Evolutionary conservation across 2,329 filamentous ascomycete species (phyloP).

Genomic region (Ilyonectria sp.): DNA sequence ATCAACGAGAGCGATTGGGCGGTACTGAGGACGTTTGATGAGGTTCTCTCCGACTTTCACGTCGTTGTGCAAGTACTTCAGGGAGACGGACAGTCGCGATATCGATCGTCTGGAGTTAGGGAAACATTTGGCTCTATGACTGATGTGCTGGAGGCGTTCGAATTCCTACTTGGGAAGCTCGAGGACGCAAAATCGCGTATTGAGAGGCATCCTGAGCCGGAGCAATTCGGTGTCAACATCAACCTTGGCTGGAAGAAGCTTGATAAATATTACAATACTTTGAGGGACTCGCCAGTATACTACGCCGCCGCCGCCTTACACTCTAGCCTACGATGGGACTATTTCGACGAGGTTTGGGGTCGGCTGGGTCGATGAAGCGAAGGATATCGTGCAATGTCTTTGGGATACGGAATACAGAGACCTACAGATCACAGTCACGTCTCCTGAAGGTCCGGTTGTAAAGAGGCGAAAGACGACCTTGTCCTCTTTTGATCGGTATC

Average conservation of each 20-base stretch:
- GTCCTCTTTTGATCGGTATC: constrained; percentile 5
- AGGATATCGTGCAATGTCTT: too few relatives aligned
- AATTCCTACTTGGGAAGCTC: constrained; percentile 24
- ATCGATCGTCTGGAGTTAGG: constrained; percentile 13
- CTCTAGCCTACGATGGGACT: constrained; percentile 25
- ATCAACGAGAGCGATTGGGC: constrained; percentile 27
- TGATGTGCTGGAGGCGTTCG: constrained; percentile 12
- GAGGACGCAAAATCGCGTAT: constrained; percentile 19
- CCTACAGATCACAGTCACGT: too few relatives aligned
- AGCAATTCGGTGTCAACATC: constrained; percentile 29
- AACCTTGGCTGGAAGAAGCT: constrained; percentile 26
- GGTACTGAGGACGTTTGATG: constrained; percentile 20
- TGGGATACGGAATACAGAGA: too few relatives aligned
- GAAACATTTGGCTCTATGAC: too few relatives aligned
- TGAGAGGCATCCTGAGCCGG: constrained; percentile 9
- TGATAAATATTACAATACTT: constrained; percentile 24
- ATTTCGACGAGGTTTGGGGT: constrained; percentile 26
- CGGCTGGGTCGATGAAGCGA: constrained; percentile 9
- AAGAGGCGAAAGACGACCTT: too few relatives aligned
- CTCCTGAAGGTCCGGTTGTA: too few relatives aligned
- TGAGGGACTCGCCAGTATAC: constrained; percentile 18
- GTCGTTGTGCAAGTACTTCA: constrained; percentile 31
- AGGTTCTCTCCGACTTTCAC: constrained; percentile 25
- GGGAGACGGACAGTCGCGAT: constrained; percentile 32
- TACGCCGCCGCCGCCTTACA: constrained; percentile 21